Conservation (phyloP, 306 rosid genomes). For the Fagus sylvatica region DNA sequence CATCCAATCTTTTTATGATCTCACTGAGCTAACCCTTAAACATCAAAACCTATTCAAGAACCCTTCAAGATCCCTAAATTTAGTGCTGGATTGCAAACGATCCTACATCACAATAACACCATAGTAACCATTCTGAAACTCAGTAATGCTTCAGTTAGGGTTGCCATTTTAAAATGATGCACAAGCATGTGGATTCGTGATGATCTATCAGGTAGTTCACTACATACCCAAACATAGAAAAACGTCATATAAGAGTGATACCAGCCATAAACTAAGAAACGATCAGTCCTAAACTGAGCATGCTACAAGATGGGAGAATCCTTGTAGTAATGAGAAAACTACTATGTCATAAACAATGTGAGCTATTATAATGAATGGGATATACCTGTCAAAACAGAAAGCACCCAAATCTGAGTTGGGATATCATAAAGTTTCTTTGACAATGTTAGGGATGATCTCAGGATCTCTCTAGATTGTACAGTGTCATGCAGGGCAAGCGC, state of each 20-base stretch:
- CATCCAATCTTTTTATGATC: too few species aligned
- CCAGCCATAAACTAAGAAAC: background rate
- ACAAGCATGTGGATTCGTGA: background rate
- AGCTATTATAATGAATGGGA: constrained; percentile 14
- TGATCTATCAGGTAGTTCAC: background rate
- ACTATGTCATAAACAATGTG: background rate
- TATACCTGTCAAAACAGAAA: constrained; percentile 84
- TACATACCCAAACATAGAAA: background rate
- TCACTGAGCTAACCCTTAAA: too few species aligned
- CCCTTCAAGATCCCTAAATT: too few species aligned
- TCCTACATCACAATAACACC: background rate
- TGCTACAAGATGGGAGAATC: constrained; percentile 7
- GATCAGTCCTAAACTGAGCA: background rate
- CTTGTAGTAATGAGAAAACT: constrained; percentile 11
- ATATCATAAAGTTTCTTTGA: constrained; percentile 93
- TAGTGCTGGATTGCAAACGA: too few species aligned
- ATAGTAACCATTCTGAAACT: too few species aligned
- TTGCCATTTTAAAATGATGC: background rate
- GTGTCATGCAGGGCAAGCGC: constrained; percentile 85
- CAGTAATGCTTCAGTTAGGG: background rate
- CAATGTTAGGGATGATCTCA: constrained; percentile 92
- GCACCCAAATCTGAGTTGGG: constrained; percentile 97
- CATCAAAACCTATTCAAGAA: too few species aligned
- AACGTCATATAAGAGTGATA: background rate
- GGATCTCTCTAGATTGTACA: constrained; percentile 89